Evolutionary conservation across 2,329 filamentous ascomycete genomes (phyloP).

Genomic region (Aureobasidium pullulans): DNA sequence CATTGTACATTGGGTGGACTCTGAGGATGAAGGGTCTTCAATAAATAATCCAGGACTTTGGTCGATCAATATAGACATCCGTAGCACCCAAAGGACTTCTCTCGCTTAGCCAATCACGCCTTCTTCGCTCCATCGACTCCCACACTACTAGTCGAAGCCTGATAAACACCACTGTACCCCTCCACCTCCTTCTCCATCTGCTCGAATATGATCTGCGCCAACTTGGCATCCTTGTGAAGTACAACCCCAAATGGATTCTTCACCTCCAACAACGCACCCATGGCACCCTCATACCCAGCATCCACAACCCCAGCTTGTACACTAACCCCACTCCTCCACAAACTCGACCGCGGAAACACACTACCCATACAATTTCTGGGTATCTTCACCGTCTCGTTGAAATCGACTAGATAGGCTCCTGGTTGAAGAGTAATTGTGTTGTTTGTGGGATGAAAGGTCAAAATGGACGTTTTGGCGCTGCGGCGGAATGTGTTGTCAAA

Average conservation of each 20-base stretch:
- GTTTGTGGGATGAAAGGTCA: neutral
- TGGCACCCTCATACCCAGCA: slow-evolving; percentile 35
- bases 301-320: slow-evolving; percentile 36
- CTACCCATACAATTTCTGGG: slow-evolving; percentile 34
- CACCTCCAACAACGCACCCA: slow-evolving; percentile 32
- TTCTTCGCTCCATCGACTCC: neutral
- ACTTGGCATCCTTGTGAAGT: slow-evolving; percentile 28
- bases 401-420: slow-evolving; percentile 33
- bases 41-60: too few species aligned
- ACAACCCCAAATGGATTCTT: slow-evolving; percentile 24
- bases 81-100: too few species aligned
- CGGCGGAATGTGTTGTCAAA: neutral
- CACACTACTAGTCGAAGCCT: slow-evolving; percentile 16
- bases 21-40: too few species aligned
- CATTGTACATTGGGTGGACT: too few species aligned
- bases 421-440: neutral
- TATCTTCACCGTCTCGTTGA: slow-evolving; percentile 35
- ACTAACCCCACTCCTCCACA: slow-evolving; percentile 34
- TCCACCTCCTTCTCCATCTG: slow-evolving; percentile 30
- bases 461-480: neutral
- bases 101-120: neutral
- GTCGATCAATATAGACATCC: too few species aligned
- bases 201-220: slow-evolving; percentile 37
- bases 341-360: slow-evolving; percentile 32
- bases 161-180: slow-evolving; percentile 34